These are phyloP conservation scores for Candida anutae DNA, from an alignment of 1,139 yeast species.

Conservation along the genomic window DNA sequence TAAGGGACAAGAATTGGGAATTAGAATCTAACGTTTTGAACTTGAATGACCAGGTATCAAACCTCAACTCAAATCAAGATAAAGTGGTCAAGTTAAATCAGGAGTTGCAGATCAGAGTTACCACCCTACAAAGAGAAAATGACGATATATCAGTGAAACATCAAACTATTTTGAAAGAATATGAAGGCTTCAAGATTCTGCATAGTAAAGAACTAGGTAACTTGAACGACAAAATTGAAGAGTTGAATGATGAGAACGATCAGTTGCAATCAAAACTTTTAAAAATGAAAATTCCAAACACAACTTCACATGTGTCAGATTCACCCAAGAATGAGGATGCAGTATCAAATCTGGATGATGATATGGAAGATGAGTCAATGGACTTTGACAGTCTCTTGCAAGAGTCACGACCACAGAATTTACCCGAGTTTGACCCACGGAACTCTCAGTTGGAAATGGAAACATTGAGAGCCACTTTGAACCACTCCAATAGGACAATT, in stretches of 20 bases:
- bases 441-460: constrained; percentile 57
- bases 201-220: constrained; percentile 36
- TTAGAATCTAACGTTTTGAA: constrained; percentile 52
- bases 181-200: constrained; percentile 24
- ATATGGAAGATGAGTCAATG: constrained; percentile 20
- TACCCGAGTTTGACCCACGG: constrained; percentile 33
- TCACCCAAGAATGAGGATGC: constrained; percentile 5
- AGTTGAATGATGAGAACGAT: constrained; percentile 60
- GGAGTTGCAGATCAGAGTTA: constrained; percentile 26
- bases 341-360: constrained; percentile 10
- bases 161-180: constrained; percentile 28
- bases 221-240: constrained; percentile 43
- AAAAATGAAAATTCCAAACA: constrained; percentile 3
- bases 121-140: constrained; percentile 31
- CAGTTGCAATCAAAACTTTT: constrained; percentile 36
- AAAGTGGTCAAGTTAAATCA: constrained; percentile 22
- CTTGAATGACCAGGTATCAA: constrained; percentile 37
- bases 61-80: constrained; percentile 20
- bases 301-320: constrained; percentile 2
- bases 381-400: constrained; percentile 30
- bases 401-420: constrained; percentile 21
- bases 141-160: constrained; percentile 42
- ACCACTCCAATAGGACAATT: constrained; percentile 57
- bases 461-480: constrained; percentile 57
- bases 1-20: constrained; percentile 75